These are phyloP conservation scores for Colletotrichum eleusines DNA, from an alignment of 2,329 filamentous ascomycete genomes.

Conservation along the genomic window DNA sequence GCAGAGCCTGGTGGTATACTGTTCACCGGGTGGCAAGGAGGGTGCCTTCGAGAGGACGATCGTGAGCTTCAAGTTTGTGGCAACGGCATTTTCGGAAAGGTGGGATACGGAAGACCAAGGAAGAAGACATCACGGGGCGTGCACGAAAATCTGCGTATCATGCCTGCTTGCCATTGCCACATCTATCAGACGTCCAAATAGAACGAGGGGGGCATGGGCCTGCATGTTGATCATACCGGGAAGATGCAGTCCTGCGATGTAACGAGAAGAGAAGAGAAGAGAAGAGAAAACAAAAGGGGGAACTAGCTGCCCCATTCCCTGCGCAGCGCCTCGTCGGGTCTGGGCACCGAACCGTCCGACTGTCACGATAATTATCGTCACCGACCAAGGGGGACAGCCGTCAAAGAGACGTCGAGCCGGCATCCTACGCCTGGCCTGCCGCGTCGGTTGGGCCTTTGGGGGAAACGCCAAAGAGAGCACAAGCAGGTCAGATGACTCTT, in stretches of 20 bases:
- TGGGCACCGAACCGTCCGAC: background rate
- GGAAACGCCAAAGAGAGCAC: slow-evolving; percentile 31
- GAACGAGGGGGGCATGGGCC: slow-evolving; percentile 1
- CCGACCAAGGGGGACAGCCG: background rate
- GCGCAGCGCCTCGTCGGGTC: background rate
- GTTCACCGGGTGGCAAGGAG: slow-evolving; percentile 7
- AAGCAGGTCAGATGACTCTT: slow-evolving; percentile 33
- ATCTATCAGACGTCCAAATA: background rate
- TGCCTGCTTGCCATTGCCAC: background rate
- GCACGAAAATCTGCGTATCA: slow-evolving; percentile 1
- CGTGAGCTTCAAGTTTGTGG: background rate
- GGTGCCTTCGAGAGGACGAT: background rate
- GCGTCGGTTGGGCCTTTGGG: background rate
- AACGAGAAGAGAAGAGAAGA: slow-evolving; percentile 21
- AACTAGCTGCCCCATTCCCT: background rate
- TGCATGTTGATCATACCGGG: slow-evolving; percentile 31
- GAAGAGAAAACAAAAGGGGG: slow-evolving; percentile 7
- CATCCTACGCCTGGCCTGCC: background rate
- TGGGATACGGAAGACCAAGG: background rate
- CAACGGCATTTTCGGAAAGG: background rate
- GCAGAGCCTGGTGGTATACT: background rate
- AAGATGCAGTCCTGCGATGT: slow-evolving; percentile 17
- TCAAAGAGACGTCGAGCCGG: background rate
- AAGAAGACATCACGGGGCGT: slow-evolving; percentile 18
- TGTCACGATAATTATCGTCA: slow-evolving; percentile 8